Base-by-base conservation (phyloP, 1,284 basidiomycete genomes). In the Sanguinoderma infundibulare region DNA sequence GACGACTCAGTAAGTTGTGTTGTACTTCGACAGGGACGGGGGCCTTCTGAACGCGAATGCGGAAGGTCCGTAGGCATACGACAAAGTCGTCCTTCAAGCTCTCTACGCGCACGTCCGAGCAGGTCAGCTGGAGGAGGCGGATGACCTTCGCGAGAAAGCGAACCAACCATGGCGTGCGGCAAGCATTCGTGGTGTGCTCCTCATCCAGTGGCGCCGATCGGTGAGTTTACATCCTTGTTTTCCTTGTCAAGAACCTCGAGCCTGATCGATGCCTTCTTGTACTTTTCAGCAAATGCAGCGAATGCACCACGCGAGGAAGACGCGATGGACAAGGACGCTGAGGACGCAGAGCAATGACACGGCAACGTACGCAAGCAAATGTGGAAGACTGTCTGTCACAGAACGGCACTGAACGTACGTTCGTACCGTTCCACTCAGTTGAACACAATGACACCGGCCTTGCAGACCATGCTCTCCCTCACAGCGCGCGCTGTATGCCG, bases 101-200 rank as follows among this genome's bases (percentile, higher is more conserved):
- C 73, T 96, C 17, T 96, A 93, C 75, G 84, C 87, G 38, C 90
- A 90, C 67, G 80, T 95, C 8, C 86, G 95, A 35, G 87, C 91
- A 5, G 97, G 97, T 17, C 81, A 90, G 65, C 75, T 98, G 20
- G 91, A 91, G 30, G 87, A 92, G 20, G 96, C 96, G 0, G 81
- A 96, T 9, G 90, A 93, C 40, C 78, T 96, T 14, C 97, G 94
- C 72, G 79, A 89, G 65, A 89, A 88, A 69, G 90, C 92, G 0
- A 90, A 95, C 63, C 93, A 97, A 68, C 90, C 94, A 3, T 98
- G 96, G 96, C 83, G 95, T 32, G 94, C 94, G 0, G 94, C 94
- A 0, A 92, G 89, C 59, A 86, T 97, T 34, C 85, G 90, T 4
- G 95, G 95, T 2, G 89, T 91, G 0, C 73, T 85, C 36, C 71